Evolutionary conservation across 192 early-diverging fungal species (phyloP).

Genomic region (Coemansia sp.): DNA sequence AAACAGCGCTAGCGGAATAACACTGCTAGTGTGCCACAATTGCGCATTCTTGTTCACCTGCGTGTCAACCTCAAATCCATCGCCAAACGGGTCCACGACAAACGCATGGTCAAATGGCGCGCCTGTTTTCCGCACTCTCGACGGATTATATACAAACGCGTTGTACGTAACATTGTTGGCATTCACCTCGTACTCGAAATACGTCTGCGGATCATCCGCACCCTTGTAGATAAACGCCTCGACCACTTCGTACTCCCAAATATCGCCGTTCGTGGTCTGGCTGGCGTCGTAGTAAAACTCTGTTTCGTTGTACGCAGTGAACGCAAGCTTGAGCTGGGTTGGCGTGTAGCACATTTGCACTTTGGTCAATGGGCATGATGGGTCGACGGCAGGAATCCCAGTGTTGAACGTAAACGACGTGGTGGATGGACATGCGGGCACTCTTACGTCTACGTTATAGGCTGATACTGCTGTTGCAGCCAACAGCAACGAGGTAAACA

Average conservation of each 20-base stretch:
- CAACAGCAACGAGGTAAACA: not conserved
- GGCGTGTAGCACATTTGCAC: constrained; percentile 51
- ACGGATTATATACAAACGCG: constrained; percentile 51
- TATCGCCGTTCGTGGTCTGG: constrained; percentile 50
- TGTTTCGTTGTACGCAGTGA: constrained; percentile 40
- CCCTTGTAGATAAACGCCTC: constrained; percentile 55
- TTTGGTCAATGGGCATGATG: constrained; percentile 28
- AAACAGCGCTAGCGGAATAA: constrained; percentile 50
- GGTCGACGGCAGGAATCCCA: constrained; percentile 25
- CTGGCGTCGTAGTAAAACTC: constrained; percentile 40
- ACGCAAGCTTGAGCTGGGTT: constrained; percentile 33
- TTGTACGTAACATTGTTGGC: constrained; percentile 54
- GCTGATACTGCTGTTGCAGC: not conserved
- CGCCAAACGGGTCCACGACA: constrained; percentile 41
- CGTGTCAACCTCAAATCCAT: constrained; percentile 46
- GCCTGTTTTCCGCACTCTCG: constrained; percentile 26
- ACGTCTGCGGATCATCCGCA: constrained; percentile 41
- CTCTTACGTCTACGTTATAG: not conserved
- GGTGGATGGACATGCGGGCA: constrained; percentile 38
- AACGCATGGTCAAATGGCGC: constrained; percentile 51
- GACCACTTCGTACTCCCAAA: constrained; percentile 54
- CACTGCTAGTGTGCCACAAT: constrained; percentile 22
- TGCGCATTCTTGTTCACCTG: constrained; percentile 23
- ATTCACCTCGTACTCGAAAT: constrained; percentile 51
- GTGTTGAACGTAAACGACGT: constrained; percentile 28